Evolutionary conservation across 176 grass and related monocot genomes (phyloP).

Genomic region (Aegilops longissima): DNA sequence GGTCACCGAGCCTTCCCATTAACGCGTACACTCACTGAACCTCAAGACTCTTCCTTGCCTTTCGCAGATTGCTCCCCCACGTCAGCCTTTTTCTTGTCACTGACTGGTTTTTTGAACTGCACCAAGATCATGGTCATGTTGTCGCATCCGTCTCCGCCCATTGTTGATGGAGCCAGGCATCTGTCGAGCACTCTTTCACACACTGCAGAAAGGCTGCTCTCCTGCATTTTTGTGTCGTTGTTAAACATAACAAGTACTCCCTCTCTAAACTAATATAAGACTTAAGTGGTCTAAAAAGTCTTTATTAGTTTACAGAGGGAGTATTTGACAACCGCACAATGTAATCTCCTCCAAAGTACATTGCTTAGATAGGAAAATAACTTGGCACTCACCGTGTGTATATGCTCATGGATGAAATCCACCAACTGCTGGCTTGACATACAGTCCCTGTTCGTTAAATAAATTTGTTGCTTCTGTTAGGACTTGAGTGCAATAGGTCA

Average conservation of each 20-base stretch:
- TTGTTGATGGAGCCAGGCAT: constrained; percentile 81
- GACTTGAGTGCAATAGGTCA: neutral
- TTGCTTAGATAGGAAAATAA: neutral
- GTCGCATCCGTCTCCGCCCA: constrained; percentile 72
- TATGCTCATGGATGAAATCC: constrained; percentile 86
- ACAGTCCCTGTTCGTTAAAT: constrained; percentile 73
- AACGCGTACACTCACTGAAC: constrained; percentile 28
- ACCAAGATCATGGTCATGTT: constrained; percentile 99
- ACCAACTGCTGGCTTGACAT: constrained; percentile 96
- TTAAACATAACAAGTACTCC: neutral
- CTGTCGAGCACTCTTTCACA: constrained; percentile 83
- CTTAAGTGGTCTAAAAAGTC: no score
- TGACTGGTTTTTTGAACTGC: constrained; percentile 66
- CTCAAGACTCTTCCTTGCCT: neutral
- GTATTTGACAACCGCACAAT: no score
- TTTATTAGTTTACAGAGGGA: no score
- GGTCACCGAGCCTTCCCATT: neutral
- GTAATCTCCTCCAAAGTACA: neutral
- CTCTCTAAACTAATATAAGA: no score
- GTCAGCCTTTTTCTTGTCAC: constrained; percentile 20
- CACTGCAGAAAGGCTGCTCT: constrained; percentile 68
- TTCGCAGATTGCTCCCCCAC: constrained; percentile 24
- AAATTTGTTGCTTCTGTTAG: neutral
- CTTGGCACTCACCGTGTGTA: constrained; percentile 53
- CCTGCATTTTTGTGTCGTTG: constrained; percentile 48